Evolutionary conservation across 345 rosid genomes (phyloP), one percentile per base, ranked within the genome.

Genomic region (Streptanthus diversifolius): DNA sequence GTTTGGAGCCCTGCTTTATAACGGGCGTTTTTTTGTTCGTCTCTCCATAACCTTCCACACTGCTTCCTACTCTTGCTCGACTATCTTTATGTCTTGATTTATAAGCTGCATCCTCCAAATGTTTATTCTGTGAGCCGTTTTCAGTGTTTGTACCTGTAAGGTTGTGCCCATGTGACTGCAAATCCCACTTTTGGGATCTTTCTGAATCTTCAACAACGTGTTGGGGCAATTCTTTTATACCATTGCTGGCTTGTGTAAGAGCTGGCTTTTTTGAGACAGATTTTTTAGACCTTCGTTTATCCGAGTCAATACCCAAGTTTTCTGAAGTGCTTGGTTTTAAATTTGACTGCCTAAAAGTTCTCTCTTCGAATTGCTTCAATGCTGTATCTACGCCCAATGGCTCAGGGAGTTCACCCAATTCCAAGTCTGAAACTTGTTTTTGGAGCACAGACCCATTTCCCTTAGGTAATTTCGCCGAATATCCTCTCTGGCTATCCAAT

Each of bases 401-500:
- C 70, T 88, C 95, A 32, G 91, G 96, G 60, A 91, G 86, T 81
- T 93, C 98, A 77, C 98, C 98, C 63, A 91, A 78, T 86, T 93
- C 98, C 87, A 93, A 82, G 71, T 88, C 93, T 22, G 95, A 84
- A 68, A 80, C 77, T 82, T 88, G 95, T 81, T 90, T 84, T 51
- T 82, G 96, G 77, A 91, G 93, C 30, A 75, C 14, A 65, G 66
- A 62, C 39, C 79, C 84, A 76, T 82, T 88, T 64, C 86, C 90
- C 77, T 82, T 82, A 4, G 82, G 82, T 65, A 74, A 21, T 68
- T 77, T 86, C 19, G 77, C 78, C 40, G 21, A 60, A 68, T 60
- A 13, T 62, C 48, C 24, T 76, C 79, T 79, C 76, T 52, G 75
- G 74, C 48, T 71, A 76, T 81, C 87, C 73, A 80, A 81, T 18